phyloP scores from a whole-genome alignment of 139 green algal species.

The Closterium sp. region DNA sequence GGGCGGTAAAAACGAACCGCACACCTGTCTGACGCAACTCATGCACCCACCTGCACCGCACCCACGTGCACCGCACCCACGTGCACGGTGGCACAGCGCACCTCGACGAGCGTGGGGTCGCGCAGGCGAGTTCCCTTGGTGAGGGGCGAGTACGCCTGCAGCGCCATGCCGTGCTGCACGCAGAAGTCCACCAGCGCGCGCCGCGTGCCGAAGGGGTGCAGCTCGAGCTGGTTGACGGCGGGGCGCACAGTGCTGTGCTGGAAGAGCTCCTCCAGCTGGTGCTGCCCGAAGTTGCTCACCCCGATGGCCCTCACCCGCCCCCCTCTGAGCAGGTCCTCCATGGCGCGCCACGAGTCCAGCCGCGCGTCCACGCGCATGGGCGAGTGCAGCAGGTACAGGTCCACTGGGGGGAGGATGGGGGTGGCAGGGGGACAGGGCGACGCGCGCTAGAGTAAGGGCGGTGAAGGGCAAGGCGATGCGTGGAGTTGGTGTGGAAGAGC shows the following conservation, averaged over 20 bases:
- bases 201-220: slow-evolving; percentile 37
- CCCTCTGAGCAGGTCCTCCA: slow-evolving; percentile 35
- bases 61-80: too few relatives aligned
- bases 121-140: slow-evolving; percentile 32
- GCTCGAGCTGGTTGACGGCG: slow-evolving; percentile 68
- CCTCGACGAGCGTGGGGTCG: slow-evolving; percentile 34
- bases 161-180: slow-evolving; percentile 11
- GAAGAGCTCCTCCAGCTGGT: slow-evolving; percentile 67
- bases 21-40: too few relatives aligned
- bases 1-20: too few relatives aligned
- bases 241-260: slow-evolving; percentile 51
- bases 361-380: slow-evolving; percentile 39
- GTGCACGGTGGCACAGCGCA: neutral
- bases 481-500: too few relatives aligned
- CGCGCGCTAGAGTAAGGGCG: neutral
- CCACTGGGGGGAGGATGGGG: slow-evolving; percentile 13
- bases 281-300: slow-evolving; percentile 67
- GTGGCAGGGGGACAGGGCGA: neutral
- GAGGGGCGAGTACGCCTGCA: slow-evolving; percentile 46
- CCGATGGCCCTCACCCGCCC: slow-evolving; percentile 63
- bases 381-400: slow-evolving; percentile 42
- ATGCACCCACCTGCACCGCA: too few relatives aligned
- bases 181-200: slow-evolving; percentile 24
- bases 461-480: neutral
- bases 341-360: slow-evolving; percentile 28